phyloP scores from a whole-genome alignment of 2,329 filamentous ascomycete genomes.

The Chaetomium globosum region DNA sequence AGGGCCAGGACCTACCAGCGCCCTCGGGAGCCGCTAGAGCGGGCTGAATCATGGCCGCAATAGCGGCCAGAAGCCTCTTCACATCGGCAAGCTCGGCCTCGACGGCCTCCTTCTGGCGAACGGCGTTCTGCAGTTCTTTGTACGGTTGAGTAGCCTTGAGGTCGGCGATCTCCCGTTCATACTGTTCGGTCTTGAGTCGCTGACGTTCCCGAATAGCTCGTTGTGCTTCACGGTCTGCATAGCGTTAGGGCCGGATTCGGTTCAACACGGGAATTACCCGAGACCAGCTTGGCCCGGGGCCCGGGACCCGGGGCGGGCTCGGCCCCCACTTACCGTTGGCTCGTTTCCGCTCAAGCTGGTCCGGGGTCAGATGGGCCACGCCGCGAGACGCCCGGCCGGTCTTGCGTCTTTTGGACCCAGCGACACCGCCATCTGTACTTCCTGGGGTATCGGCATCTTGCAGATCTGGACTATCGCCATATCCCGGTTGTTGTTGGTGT shows the following conservation, averaged over 20 bases:
- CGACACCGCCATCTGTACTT: conserved; percentile 16
- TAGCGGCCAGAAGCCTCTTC: conserved; percentile 65
- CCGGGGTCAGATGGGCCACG: conserved; percentile 68
- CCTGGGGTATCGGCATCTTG: conserved; percentile 6
- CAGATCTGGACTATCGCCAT: background rate
- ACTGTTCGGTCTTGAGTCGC: conserved; percentile 73
- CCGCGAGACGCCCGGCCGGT: conserved; percentile 51
- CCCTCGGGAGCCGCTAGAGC: conserved; percentile 47
- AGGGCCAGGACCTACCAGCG: conserved; percentile 6
- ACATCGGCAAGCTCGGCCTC: conserved; percentile 81
- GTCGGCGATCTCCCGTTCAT: conserved; percentile 73
- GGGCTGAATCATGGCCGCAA: conserved; percentile 66
- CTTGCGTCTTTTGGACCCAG: conserved; percentile 51
- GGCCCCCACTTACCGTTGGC: conserved; percentile 54
- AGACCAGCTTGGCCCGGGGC: background rate
- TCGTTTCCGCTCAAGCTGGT: conserved; percentile 71
- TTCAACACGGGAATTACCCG: background rate
- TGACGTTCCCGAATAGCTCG: conserved; percentile 82
- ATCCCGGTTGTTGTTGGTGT: background rate
- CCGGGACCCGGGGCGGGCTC: background rate
- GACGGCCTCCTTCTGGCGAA: conserved; percentile 75
- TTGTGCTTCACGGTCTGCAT: conserved; percentile 78
- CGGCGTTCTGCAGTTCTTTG: conserved; percentile 75
- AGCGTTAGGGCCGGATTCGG: conserved; percentile 8
- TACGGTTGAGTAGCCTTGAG: conserved; percentile 80